Conservation (phyloP, 495 filamentous ascomycete species). For the Bacidia gigantensis region DNA sequence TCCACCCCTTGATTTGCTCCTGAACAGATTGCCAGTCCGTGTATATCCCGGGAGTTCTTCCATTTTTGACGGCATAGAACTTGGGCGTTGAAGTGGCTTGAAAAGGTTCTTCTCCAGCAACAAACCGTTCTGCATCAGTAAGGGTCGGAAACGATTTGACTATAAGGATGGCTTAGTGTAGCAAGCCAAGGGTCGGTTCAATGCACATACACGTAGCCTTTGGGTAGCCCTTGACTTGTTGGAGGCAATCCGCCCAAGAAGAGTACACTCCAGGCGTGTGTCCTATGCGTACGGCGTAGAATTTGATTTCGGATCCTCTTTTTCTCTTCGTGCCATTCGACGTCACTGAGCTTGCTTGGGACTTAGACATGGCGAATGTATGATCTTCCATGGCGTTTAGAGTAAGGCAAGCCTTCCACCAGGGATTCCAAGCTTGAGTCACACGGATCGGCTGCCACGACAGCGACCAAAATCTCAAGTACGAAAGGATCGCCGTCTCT, state of each 20-base stretch:
- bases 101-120: conserved; percentile 44
- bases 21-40: conserved; percentile 70
- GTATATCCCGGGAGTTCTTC: conserved; percentile 75
- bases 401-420: no score
- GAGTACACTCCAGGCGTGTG: conserved; percentile 75
- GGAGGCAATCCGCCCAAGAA: conserved; percentile 66
- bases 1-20: conserved; percentile 62
- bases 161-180: conserved; percentile 23
- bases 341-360: conserved; percentile 21
- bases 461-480: no score
- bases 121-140: conserved; percentile 66
- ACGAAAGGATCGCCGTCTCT: no score
- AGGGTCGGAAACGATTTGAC: conserved; percentile 72
- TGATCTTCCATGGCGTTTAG: conserved; percentile 11
- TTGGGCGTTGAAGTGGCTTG: conserved; percentile 25
- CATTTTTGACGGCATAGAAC: conserved; percentile 80
- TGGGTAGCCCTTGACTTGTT: conserved; percentile 73
- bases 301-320: conserved; percentile 48
- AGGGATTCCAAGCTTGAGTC: no score
- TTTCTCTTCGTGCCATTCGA: conserved; percentile 52
- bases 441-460: no score
- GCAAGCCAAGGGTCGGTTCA: not conserved
- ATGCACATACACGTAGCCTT: conserved; percentile 59
- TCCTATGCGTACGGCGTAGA: conserved; percentile 75
- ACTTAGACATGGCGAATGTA: conserved; percentile 11